phyloP scores from a whole-genome alignment of 148 eudicot species.

The Hydrangea macrophylla region DNA sequence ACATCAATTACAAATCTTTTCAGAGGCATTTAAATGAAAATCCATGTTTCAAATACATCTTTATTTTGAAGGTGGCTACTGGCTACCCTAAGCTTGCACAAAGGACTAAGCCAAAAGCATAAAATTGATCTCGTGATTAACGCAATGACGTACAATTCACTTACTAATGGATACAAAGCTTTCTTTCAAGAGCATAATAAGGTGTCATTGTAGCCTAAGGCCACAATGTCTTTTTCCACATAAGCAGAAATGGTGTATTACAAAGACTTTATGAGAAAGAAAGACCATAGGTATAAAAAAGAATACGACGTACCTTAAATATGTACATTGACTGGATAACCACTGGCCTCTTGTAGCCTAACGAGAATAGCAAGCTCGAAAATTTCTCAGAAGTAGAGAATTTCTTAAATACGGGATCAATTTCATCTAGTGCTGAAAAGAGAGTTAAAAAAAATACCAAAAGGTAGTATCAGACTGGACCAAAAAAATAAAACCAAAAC shows the following conservation, averaged over 20 bases:
- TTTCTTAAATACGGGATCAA: conserved; percentile 70
- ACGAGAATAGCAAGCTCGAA: conserved; percentile 51
- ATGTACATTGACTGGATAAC: conserved; percentile 97
- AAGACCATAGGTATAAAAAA: neutral
- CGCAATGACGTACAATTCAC: too few species aligned
- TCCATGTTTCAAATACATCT: too few species aligned
- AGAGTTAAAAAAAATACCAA: neutral
- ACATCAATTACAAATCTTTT: too few species aligned
- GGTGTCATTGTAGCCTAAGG: neutral
- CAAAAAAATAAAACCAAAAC: neutral
- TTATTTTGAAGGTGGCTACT: too few species aligned
- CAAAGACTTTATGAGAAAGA: too few species aligned
- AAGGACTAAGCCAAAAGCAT: too few species aligned
- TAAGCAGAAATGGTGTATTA: neutral
- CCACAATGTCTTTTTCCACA: neutral
- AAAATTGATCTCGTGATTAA: too few species aligned
- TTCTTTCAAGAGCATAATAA: too few species aligned
- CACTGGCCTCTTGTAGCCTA: conserved; percentile 82
- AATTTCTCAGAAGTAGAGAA: conserved; percentile 67
- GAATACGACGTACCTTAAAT: conserved; percentile 63
- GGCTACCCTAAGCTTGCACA: too few species aligned
- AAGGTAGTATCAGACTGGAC: neutral
- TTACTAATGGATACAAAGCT: neutral
- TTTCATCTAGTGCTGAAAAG: conserved; percentile 71
- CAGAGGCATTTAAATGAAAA: too few species aligned